Evolutionary conservation across 176 grass and related monocot genomes (phyloP), one percentile per base, ranked within the genome.

Genomic region (Carex pumila): DNA sequence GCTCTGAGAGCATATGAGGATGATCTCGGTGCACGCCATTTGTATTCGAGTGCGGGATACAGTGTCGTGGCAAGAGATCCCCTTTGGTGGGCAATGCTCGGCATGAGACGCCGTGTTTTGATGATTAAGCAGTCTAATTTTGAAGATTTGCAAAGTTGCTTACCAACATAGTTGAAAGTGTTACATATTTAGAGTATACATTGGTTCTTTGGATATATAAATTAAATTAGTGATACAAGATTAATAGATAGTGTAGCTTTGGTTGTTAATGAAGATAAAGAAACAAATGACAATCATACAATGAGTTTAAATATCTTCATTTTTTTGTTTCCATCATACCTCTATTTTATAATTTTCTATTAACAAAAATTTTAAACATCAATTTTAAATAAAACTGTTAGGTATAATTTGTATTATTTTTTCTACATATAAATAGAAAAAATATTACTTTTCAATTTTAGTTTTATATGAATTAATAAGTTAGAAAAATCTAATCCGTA

Each of bases 1-100:
- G 92, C 86, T 76, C 87, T 98, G 2, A 88, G 88, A 85, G 92
- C 91, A 45, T 86, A 98, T 7, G 89, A 98, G 58, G 95, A 98
- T 49, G 92, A 98, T 4, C 9, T 81, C 0, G 86, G 87, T 0
- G 92, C 95, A 79, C 86, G 30, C 32, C 89, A 77, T 21, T 82
- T 98, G 69, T 98, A 98, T 17, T 61, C 89, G 1, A 98, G 89
- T n/a, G 89, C 84, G 30, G 95, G 95, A 55, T 98, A 88, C 65
- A 80, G 55, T 39, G 89, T 93, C 0, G 87, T 93, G 43, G 72
- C 86, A 17, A 90, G 59, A 69, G 92, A 98, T 70, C 95, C 95
- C 4, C 18, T 69, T 7, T 98, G 95, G 95, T 83, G 87, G 45
- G 86, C 89, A 60, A 93, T 79, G 92, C 59, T 93, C 3, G 95